These are phyloP conservation scores for Triticum dicoccoides DNA, from an alignment of 176 grass and related monocot species.

Conservation along the genomic window DNA sequence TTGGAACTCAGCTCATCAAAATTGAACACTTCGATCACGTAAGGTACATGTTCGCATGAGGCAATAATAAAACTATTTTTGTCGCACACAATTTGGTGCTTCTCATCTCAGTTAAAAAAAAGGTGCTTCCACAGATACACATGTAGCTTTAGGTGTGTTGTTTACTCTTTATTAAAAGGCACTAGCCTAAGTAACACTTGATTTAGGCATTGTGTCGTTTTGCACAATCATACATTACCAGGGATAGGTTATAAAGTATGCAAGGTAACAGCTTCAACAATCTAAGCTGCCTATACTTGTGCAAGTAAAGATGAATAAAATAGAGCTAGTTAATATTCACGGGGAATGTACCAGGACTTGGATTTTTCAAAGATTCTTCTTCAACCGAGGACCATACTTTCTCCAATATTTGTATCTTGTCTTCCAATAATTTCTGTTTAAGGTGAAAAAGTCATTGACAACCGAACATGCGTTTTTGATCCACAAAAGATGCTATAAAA, in stretches of 20 bases:
- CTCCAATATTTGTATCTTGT: slow-evolving; percentile 60
- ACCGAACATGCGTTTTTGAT: background rate
- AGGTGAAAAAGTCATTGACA: slow-evolving; percentile 10
- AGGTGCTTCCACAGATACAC: background rate
- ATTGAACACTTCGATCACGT: background rate
- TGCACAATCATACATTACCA: too few species aligned
- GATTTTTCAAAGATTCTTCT: slow-evolving; percentile 76
- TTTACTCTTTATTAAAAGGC: background rate
- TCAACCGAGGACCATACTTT: slow-evolving; percentile 68
- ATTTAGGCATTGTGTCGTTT: background rate
- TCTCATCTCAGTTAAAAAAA: background rate
- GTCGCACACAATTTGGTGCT: background rate
- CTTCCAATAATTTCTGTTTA: slow-evolving; percentile 60
- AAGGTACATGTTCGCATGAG: background rate
- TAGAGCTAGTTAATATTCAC: background rate
- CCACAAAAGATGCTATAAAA: slow-evolving; percentile 11
- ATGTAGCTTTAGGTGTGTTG: background rate
- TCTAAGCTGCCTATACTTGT: background rate
- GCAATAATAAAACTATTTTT: background rate
- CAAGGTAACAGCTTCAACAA: slow-evolving; percentile 24
- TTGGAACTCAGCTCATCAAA: background rate
- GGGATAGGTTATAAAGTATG: background rate
- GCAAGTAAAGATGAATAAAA: slow-evolving; percentile 7
- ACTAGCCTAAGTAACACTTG: background rate
- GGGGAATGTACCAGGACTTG: slow-evolving; percentile 60